Conservation (phyloP, 1,284 basidiomycete species). For the Ustilago cynodontis region DNA sequence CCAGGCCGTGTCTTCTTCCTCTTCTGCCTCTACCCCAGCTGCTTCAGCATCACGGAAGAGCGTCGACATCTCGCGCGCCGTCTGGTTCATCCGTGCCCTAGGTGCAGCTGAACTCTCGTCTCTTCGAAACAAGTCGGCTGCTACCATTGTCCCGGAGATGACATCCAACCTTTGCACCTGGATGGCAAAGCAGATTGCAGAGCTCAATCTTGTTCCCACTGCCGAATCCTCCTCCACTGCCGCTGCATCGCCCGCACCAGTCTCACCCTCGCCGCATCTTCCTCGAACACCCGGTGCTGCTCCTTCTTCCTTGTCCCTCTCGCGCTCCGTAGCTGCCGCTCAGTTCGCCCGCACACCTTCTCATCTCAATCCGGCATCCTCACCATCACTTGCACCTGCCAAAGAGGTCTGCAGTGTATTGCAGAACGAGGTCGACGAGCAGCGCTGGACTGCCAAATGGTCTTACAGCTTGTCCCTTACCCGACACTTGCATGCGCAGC, state of each 20-base stretch:
- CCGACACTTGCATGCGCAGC: slow-evolving; percentile 82
- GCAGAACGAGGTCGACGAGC: slow-evolving; percentile 76
- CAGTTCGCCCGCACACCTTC: slow-evolving; percentile 30
- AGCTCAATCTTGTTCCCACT: slow-evolving; percentile 73
- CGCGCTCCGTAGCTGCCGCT: slow-evolving; percentile 26
- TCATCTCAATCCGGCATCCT: slow-evolving; percentile 20
- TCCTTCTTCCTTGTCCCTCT: slow-evolving; percentile 24
- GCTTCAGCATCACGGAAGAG: slow-evolving; percentile 74
- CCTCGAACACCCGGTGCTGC: slow-evolving; percentile 28
- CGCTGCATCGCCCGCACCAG: slow-evolving; percentile 42
- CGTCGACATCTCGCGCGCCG: slow-evolving; percentile 85
- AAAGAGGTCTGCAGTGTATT: slow-evolving; percentile 35
- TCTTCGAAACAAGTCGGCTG: slow-evolving; percentile 46
- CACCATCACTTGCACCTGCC: slow-evolving; percentile 15
- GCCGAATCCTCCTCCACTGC: slow-evolving; percentile 38
- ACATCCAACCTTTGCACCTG: slow-evolving; percentile 87
- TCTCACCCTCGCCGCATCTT: slow-evolving; percentile 27
- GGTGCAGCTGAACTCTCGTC: slow-evolving; percentile 87
- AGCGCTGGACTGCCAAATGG: slow-evolving; percentile 84
- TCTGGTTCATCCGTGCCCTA: slow-evolving; percentile 94
- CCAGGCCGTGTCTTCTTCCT: not conserved
- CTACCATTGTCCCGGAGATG: slow-evolving; percentile 88
- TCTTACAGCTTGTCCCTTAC: slow-evolving; percentile 77
- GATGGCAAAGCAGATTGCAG: slow-evolving; percentile 86
- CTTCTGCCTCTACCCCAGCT: slow-evolving; percentile 8